Conservation (phyloP, 306 rosid genomes). For the Hippophae tibetana region DNA sequence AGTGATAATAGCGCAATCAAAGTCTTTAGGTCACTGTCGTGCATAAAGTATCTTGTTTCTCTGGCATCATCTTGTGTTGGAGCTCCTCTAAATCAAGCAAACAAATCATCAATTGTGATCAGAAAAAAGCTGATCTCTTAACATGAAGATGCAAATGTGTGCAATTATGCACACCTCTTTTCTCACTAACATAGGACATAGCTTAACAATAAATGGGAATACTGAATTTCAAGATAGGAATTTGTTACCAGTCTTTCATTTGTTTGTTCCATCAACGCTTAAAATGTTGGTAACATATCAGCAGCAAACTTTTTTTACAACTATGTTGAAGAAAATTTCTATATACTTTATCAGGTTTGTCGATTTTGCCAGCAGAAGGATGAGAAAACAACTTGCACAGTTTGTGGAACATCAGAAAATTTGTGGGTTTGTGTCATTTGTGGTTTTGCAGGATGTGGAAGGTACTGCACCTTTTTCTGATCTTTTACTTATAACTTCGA, state of each 20-base stretch:
- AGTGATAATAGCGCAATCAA: not conserved
- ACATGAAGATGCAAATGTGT: too few species aligned
- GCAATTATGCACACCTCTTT: too few species aligned
- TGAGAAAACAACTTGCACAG: slow-evolving; percentile 62
- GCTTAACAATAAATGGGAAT: too few species aligned
- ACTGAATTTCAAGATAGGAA: not conserved
- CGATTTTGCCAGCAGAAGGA: slow-evolving; percentile 80
- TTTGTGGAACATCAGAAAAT: slow-evolving; percentile 73
- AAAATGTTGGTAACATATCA: not conserved
- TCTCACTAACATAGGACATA: too few species aligned
- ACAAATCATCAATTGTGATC: too few species aligned
- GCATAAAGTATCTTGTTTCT: too few species aligned
- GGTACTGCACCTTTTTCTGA: slow-evolving; percentile 33
- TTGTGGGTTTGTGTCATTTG: slow-evolving; percentile 86
- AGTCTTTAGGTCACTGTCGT: not conserved
- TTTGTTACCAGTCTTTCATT: not conserved
- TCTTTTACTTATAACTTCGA: slow-evolving; percentile 20
- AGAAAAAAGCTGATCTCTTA: too few species aligned
- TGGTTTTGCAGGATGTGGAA: slow-evolving; percentile 95
- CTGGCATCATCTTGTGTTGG: too few species aligned
- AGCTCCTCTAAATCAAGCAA: too few species aligned
- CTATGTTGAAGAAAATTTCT: slow-evolving; percentile 16
- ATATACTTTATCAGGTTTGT: slow-evolving; percentile 60
- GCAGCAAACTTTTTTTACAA: slow-evolving; percentile 11
- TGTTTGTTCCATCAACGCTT: not conserved